Evolutionary conservation across 1,284 basidiomycete genomes (phyloP).

Genomic region (Volvariella surrecta): DNA sequence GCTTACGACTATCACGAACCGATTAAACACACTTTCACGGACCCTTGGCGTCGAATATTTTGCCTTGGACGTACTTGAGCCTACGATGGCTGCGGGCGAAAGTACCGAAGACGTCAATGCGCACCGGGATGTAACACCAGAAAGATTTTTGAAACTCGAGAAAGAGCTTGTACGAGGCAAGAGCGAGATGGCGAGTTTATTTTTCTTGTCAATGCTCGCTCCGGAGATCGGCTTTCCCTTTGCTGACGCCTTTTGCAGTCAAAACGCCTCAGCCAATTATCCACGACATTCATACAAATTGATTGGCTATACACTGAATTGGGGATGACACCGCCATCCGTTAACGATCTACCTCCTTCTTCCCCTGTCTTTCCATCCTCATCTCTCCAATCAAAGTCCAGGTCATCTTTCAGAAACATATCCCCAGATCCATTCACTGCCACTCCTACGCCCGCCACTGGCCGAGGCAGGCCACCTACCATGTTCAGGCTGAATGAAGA

Average conservation of each 20-base stretch:
- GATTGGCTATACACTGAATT: constrained; percentile 77
- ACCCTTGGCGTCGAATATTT: constrained; percentile 60
- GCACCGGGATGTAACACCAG: constrained; percentile 64
- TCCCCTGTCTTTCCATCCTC: constrained; percentile 21
- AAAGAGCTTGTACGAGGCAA: constrained; percentile 76
- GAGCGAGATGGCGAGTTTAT: constrained; percentile 59
- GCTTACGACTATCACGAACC: constrained; percentile 53
- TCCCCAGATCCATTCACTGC: constrained; percentile 44
- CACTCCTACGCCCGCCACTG: constrained; percentile 39
- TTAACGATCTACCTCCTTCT: constrained; percentile 38
- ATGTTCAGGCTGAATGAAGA: constrained; percentile 22
- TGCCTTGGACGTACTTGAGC: constrained; percentile 44
- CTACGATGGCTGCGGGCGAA: constrained; percentile 33
- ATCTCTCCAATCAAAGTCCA: constrained; percentile 27
- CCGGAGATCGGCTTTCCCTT: neutral
- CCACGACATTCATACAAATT: constrained; percentile 57
- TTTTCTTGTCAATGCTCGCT: too few relatives aligned
- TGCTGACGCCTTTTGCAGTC: constrained; percentile 27
- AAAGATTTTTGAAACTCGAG: constrained; percentile 69
- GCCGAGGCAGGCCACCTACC: constrained; percentile 24
- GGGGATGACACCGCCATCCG: constrained; percentile 50
- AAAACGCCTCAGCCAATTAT: constrained; percentile 61
- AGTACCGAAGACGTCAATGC: constrained; percentile 28
- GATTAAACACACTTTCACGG: constrained; percentile 45
- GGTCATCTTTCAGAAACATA: constrained; percentile 18